A percentile compares a stretch with the other conserved stretches of the same genome.
Evolutionary conservation across 2,329 filamentous ascomycete genomes (phyloP).

Genomic region (Coniochaeta sp.): DNA sequence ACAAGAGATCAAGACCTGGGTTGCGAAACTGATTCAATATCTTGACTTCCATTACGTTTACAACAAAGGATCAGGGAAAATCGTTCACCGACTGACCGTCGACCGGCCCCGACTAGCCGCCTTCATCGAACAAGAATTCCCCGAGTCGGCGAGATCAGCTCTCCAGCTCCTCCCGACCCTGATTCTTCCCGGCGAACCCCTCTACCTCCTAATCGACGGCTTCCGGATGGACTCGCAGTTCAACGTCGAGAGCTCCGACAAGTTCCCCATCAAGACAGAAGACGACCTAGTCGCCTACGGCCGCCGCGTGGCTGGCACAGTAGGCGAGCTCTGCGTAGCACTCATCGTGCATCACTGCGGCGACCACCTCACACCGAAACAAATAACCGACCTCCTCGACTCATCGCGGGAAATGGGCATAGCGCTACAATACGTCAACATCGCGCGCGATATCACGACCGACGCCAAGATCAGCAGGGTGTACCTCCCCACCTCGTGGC

Average conservation of each 20-base stretch:
- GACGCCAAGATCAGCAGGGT: conserved; percentile 61
- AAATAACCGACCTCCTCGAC: neutral
- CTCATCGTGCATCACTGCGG: conserved; percentile 54
- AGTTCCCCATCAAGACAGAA: conserved; percentile 53
- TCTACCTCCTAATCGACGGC: conserved; percentile 59
- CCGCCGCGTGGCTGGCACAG: conserved; percentile 63
- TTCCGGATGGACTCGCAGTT: conserved; percentile 64
- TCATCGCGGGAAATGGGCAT: conserved; percentile 53
- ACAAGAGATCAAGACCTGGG: conserved; percentile 49
- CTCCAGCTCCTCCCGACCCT: conserved; percentile 51
- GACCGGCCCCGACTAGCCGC: conserved; percentile 9
- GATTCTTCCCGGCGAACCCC: conserved; percentile 48
- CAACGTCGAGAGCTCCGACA: conserved; percentile 5
- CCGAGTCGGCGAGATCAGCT: conserved; percentile 42
- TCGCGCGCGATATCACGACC: conserved; percentile 63
- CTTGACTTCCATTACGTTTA: conserved; percentile 45
- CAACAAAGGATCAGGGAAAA: conserved; percentile 16
- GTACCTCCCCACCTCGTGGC: conserved; percentile 61
- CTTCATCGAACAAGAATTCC: conserved; percentile 44
- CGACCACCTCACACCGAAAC: conserved; percentile 47
- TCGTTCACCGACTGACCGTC: neutral
- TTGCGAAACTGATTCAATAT: conserved; percentile 49
- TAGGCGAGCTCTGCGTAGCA: conserved; percentile 61
- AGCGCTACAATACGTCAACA: conserved; percentile 72
- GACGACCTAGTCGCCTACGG: conserved; percentile 56